Evolutionary conservation across 2,329 filamentous ascomycete species (phyloP).

Genomic region (Myriosclerotinia curreyana): DNA sequence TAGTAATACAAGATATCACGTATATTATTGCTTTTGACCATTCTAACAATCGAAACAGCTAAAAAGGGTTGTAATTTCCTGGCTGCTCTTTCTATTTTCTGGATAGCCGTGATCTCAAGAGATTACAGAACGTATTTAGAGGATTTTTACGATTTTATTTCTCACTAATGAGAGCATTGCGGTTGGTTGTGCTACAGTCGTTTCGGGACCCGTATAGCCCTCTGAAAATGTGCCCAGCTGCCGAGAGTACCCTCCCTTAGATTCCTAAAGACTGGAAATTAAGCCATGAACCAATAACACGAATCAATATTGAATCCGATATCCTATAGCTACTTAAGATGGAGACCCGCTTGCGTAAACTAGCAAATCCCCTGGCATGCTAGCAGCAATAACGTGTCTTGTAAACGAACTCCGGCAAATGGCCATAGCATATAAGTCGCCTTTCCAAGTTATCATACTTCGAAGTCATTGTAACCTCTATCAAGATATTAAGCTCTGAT

Average conservation of each 20-base stretch:
- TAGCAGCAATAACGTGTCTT: neutral
- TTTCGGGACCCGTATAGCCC: no score
- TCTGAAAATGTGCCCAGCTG: no score
- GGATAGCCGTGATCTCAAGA: neutral
- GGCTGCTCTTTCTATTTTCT: neutral
- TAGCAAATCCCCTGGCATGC: neutral
- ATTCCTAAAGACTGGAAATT: neutral
- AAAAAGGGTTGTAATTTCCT: neutral
- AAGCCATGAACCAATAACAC: neutral
- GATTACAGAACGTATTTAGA: accelerated
- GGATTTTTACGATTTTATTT: neutral
- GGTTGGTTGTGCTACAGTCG: no score
- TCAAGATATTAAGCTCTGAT: no score
- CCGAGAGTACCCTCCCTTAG: neutral
- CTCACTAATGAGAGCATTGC: neutral
- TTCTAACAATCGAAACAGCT: neutral
- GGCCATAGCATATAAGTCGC: no score
- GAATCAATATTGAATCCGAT: neutral
- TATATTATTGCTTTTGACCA: neutral
- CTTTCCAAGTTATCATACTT: no score
- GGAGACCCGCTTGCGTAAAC: neutral
- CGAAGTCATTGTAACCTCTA: no score
- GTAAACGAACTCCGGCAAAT: no score
- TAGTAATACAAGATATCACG: neutral
- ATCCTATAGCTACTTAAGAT: neutral